Evolutionary conservation across 495 filamentous ascomycete species (phyloP).

Genomic region (Aspergillus saccharolyticus): DNA sequence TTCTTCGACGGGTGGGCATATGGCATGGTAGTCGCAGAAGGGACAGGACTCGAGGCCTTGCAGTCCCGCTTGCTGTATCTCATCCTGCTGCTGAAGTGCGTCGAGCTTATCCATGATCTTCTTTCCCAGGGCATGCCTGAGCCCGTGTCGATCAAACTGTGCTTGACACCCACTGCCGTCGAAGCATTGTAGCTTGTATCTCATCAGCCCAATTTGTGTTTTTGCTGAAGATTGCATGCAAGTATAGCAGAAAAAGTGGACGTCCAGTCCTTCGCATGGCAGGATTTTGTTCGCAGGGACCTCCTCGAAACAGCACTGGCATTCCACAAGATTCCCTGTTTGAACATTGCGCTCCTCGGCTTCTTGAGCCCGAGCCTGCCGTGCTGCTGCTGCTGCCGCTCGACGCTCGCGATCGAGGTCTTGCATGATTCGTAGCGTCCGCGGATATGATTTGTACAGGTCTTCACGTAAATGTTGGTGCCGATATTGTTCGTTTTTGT

Average conservation of each 20-base stretch:
- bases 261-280: conserved; percentile 53
- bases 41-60: conserved; percentile 68
- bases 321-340: conserved; percentile 48
- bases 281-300: conserved; percentile 60
- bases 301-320: conserved; percentile 66
- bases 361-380: conserved; percentile 21
- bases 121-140: conserved; percentile 52
- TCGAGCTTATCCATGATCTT: conserved; percentile 56
- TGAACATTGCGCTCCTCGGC: conserved; percentile 40
- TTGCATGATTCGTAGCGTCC: neutral
- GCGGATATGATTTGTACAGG: neutral
- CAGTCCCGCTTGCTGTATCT: conserved; percentile 59
- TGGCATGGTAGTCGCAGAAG: conserved; percentile 76
- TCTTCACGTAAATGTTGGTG: neutral
- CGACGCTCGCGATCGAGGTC: conserved; percentile 26
- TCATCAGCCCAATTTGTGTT: conserved; percentile 57
- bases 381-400: conserved; percentile 29
- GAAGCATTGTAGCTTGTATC: conserved; percentile 55
- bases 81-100: conserved; percentile 62
- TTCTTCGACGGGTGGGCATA: conserved; percentile 60
- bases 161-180: conserved; percentile 48
- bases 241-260: conserved; percentile 64
- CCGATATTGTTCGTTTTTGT: neutral
- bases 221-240: conserved; percentile 64
- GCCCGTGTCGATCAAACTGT: conserved; percentile 44